Evolutionary conservation across 352 stramenopile genomes (phyloP).

Genomic region (Phytophthora ohioensis): DNA sequence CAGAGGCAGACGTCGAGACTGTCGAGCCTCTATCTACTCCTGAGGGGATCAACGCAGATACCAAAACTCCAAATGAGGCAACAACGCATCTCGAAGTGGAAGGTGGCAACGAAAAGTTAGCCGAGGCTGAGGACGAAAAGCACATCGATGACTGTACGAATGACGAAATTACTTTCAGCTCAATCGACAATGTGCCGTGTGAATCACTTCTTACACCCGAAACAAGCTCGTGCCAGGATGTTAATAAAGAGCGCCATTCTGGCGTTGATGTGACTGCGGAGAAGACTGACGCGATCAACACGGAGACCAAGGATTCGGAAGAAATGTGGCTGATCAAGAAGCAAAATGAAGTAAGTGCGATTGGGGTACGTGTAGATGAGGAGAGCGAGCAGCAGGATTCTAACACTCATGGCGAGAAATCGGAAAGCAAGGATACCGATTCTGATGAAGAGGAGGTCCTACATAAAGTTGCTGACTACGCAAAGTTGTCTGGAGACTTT

Average conservation of each 20-base stretch:
- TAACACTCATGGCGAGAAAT: neutral
- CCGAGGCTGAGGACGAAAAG: conserved; percentile 2
- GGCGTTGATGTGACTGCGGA: conserved; percentile 20
- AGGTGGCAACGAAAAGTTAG: neutral
- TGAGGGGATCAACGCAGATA: neutral
- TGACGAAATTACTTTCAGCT: neutral
- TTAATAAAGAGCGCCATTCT: conserved; percentile 13
- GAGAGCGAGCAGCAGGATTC: neutral
- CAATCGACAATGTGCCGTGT: conserved; percentile 11
- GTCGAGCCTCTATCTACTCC: neutral
- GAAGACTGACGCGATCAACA: neutral
- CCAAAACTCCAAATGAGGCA: neutral
- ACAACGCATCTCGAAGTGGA: neutral
- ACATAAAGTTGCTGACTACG: neutral
- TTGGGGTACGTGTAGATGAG: no score
- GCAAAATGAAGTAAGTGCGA: no score
- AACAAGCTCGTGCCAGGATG: neutral
- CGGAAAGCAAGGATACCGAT: neutral
- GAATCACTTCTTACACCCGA: conserved; percentile 13
- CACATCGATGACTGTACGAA: neutral
- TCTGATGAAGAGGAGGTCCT: neutral
- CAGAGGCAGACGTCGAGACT: neutral
- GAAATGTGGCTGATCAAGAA: no score
- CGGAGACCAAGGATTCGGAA: no score
- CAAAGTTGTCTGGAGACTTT: neutral